phyloP scores from a whole-genome alignment of 2,329 filamentous ascomycete species.

The Botryotinia narcissicola region DNA sequence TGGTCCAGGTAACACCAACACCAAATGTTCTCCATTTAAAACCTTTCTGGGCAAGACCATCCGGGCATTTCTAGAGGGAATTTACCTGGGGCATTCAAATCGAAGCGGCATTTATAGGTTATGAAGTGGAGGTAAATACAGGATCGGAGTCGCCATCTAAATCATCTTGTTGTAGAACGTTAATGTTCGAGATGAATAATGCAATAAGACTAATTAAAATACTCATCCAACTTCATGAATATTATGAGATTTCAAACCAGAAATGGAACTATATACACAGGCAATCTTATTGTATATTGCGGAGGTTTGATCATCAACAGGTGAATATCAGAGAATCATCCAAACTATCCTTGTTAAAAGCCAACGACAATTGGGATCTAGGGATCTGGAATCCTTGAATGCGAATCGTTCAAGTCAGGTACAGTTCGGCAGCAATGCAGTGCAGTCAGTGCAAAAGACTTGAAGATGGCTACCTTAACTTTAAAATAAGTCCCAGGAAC shows the following conservation, averaged over 20 bases:
- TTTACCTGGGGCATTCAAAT: not conserved
- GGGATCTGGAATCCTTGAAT: slow-evolving; percentile 20
- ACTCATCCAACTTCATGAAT: not conserved
- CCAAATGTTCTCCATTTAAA: slow-evolving; percentile 4
- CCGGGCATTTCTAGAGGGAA: not conserved
- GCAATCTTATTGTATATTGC: not conserved
- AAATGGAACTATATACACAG: not conserved
- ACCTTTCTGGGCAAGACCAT: slow-evolving; percentile 5
- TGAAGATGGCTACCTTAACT: not conserved
- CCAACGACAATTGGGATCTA: slow-evolving; percentile 18
- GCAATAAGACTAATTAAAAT: not conserved
- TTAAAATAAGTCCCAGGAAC: not conserved
- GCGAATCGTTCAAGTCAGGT: slow-evolving; percentile 19
- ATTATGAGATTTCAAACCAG: not conserved
- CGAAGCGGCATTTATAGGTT: not conserved
- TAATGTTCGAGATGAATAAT: not conserved
- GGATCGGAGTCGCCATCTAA: slow-evolving; percentile 5
- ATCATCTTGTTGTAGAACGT: not conserved
- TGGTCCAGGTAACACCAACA: not conserved
- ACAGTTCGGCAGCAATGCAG: slow-evolving; percentile 18
- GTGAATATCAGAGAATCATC: not conserved
- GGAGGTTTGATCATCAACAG: not conserved
- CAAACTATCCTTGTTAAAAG: slow-evolving; percentile 10
- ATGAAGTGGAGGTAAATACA: not conserved
- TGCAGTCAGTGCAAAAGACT: slow-evolving; percentile 1